Evolutionary conservation across 2,329 filamentous ascomycete genomes (phyloP).

Genomic region (Calonectria crousiana): DNA sequence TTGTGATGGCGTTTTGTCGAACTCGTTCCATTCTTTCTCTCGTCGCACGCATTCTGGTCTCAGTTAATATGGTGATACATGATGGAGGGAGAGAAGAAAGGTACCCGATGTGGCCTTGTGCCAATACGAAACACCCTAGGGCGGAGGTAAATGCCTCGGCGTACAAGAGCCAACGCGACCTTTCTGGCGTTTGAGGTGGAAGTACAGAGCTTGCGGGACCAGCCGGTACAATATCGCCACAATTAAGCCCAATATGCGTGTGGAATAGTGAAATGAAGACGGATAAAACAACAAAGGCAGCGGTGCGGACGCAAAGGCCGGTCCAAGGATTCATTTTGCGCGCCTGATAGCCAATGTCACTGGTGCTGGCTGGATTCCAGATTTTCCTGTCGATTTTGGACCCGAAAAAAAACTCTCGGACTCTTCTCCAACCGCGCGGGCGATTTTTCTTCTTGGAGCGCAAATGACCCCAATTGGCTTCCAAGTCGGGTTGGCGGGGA

Average conservation of each 20-base stretch:
- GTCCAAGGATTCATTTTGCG: neutral
- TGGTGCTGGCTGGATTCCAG: slow-evolving; percentile 27
- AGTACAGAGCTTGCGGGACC: neutral
- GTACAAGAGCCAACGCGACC: slow-evolving; percentile 18
- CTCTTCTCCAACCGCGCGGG: neutral
- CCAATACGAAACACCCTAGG: slow-evolving; percentile 30
- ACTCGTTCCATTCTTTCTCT: slow-evolving; percentile 41
- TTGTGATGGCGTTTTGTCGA: slow-evolving; percentile 28
- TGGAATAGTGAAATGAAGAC: slow-evolving; percentile 25
- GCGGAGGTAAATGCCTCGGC: slow-evolving; percentile 24
- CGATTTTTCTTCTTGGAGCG: neutral
- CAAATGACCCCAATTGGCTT: neutral
- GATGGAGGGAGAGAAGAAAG: neutral
- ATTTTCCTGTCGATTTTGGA: slow-evolving; percentile 40
- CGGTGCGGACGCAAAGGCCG: slow-evolving; percentile 15
- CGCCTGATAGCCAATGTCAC: slow-evolving; percentile 32
- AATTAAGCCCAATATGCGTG: slow-evolving; percentile 18
- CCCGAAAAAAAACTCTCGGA: slow-evolving; percentile 18
- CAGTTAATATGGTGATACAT: neutral
- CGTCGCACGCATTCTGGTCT: slow-evolving; percentile 28
- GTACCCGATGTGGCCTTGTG: slow-evolving; percentile 40
- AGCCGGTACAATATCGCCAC: neutral
- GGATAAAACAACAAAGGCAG: slow-evolving; percentile 26
- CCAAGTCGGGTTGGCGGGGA: slow-evolving; percentile 2
- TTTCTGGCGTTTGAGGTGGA: neutral